A percentile compares a stretch with the other conserved stretches of the same genome.
Evolutionary conservation across 768 basidiomycete species (phyloP).

Genomic region (Kockovaella imperatae): DNA sequence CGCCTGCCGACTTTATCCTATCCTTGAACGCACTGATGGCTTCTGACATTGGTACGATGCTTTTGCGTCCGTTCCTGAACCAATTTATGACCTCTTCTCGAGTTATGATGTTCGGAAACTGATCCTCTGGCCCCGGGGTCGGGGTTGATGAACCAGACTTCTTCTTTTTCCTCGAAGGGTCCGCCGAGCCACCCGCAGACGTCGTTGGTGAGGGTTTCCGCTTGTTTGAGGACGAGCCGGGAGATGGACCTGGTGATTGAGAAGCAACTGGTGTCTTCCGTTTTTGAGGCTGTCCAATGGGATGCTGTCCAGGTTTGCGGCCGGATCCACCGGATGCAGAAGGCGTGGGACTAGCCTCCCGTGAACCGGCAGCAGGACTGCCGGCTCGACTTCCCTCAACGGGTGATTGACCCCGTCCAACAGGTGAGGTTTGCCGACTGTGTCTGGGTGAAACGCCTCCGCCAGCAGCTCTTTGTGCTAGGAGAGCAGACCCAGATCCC

Average conservation of each 20-base stretch:
- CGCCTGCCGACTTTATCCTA: slow-evolving; percentile 11
- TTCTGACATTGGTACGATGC: slow-evolving; percentile 16
- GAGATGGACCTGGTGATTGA: not conserved
- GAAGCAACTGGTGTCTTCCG: slow-evolving; percentile 5
- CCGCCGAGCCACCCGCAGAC: not conserved
- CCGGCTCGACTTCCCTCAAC: slow-evolving; percentile 4
- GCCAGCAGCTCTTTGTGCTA: slow-evolving; percentile 29
- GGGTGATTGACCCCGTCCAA: slow-evolving; percentile 12
- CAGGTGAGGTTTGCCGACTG: slow-evolving; percentile 9
- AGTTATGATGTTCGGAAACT: slow-evolving; percentile 32
- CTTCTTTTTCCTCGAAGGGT: slow-evolving; percentile 23
- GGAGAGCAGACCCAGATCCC: slow-evolving; percentile 26
- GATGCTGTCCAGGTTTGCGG: not conserved
- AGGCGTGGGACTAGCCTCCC: not conserved
- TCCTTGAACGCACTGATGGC: slow-evolving; percentile 22
- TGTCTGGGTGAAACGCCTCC: slow-evolving; percentile 20
- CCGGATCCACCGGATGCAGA: not conserved
- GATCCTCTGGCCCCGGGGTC: slow-evolving; percentile 20
- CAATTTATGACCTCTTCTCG: slow-evolving; percentile 25
- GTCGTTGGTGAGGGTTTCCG: slow-evolving; percentile 15
- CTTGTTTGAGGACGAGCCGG: slow-evolving; percentile 6
- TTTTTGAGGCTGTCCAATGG: not conserved
- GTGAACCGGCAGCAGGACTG: slow-evolving; percentile 8
- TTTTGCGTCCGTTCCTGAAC: slow-evolving; percentile 14
- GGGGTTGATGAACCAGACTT: slow-evolving; percentile 22